Conservation (phyloP, 371 early-diverging fungal species). For the Capillidium rhysosporum region DNA sequence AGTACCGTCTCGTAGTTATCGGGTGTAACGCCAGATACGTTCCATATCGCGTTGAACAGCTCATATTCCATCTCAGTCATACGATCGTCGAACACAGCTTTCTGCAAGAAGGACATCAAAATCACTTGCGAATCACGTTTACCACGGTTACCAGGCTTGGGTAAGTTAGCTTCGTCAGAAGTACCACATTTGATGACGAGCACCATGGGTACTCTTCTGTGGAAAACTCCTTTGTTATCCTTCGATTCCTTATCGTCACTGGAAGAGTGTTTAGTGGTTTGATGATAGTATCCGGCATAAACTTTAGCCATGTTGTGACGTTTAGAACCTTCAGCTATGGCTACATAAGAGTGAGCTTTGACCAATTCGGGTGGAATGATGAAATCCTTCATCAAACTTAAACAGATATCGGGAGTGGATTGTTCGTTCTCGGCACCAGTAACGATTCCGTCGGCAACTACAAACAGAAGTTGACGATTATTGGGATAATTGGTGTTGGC, state of each 20-base stretch:
- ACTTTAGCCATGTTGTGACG: conserved; percentile 93
- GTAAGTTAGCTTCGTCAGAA: conserved; percentile 17
- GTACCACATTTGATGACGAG: conserved; percentile 35
- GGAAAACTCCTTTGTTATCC: neutral
- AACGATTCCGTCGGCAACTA: conserved; percentile 75
- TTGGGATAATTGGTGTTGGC: conserved; percentile 81
- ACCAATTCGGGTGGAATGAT: conserved; percentile 39
- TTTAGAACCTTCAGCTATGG: conserved; percentile 80
- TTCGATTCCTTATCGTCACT: neutral
- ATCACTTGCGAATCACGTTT: conserved; percentile 79
- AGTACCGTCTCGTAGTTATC: conserved; percentile 43
- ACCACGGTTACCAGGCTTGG: conserved; percentile 59
- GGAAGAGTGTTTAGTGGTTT: neutral
- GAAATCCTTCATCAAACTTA: conserved; percentile 62
- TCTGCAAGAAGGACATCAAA: conserved; percentile 59
- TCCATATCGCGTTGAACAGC: conserved; percentile 38
- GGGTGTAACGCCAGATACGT: conserved; percentile 34
- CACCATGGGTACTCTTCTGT: conserved; percentile 18
- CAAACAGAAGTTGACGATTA: conserved; percentile 72
- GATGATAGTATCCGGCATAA: conserved; percentile 65
- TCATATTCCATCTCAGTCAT: conserved; percentile 63
- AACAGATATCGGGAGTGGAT: conserved; percentile 61
- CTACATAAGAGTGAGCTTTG: conserved; percentile 56
- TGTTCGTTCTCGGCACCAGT: conserved; percentile 51
- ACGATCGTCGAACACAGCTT: conserved; percentile 49